A percentile compares a stretch with the other conserved stretches of the same genome.
phyloP scores from a whole-genome alignment of 2,329 filamentous ascomycete species.

The Aspergillus felis region DNA sequence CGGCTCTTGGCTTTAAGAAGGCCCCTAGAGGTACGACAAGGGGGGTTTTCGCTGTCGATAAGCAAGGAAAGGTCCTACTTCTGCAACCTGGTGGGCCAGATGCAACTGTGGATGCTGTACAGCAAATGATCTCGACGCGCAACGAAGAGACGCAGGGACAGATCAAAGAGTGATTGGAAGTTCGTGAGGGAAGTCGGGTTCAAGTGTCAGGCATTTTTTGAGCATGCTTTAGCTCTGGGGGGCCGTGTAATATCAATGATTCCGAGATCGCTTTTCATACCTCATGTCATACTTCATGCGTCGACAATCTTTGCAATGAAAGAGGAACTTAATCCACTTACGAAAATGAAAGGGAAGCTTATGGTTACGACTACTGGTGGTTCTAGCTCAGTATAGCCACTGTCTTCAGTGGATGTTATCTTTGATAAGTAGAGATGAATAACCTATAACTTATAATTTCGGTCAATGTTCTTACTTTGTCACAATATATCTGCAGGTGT shows the following conservation, averaged over 20 bases:
- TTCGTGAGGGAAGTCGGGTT: neutral
- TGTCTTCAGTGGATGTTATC: no score
- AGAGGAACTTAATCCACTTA: neutral
- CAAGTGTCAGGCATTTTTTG: neutral
- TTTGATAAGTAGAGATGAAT: no score
- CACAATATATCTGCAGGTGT: no score
- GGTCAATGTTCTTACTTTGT: no score
- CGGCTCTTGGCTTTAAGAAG: conserved; percentile 87
- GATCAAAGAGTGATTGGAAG: neutral
- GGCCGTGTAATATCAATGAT: neutral
- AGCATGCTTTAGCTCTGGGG: neutral
- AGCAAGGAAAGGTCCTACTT: conserved; percentile 73
- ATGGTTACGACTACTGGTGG: no score
- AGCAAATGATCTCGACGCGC: conserved; percentile 60
- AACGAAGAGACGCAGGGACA: conserved; percentile 9
- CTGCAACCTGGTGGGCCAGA: conserved; percentile 72
- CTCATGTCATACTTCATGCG: neutral
- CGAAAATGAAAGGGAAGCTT: neutral
- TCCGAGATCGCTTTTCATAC: neutral
- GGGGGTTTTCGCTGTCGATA: conserved; percentile 84
- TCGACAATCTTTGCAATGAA: neutral
- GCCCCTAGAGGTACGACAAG: conserved; percentile 72
- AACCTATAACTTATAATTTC: no score
- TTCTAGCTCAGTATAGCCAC: no score
- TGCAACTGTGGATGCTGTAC: conserved; percentile 72